Conservation (phyloP, 176 grass and related monocot species). For the Lolium multiflorum region DNA sequence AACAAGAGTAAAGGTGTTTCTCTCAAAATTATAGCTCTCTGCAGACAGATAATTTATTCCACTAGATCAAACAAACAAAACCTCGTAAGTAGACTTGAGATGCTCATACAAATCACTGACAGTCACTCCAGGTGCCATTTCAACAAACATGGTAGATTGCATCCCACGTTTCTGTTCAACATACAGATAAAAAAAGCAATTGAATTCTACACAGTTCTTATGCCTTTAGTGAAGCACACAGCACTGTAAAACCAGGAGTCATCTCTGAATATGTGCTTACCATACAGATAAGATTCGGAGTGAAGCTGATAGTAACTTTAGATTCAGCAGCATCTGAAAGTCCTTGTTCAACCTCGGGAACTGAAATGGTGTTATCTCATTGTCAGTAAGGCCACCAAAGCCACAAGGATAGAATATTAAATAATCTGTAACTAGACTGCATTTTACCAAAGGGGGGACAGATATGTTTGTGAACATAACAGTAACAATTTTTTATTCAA, state of each 20-base stretch:
- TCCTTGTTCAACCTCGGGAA: slow-evolving; percentile 98
- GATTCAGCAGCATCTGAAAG: slow-evolving; percentile 82
- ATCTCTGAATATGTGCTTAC: slow-evolving; percentile 45
- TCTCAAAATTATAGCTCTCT: slow-evolving; percentile 20
- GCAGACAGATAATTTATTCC: slow-evolving; percentile 16
- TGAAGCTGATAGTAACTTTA: slow-evolving; percentile 95
- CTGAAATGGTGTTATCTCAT: slow-evolving; percentile 52
- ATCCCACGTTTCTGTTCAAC: slow-evolving; percentile 90
- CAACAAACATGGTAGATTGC: slow-evolving; percentile 92
- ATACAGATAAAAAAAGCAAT: slow-evolving; percentile 19
- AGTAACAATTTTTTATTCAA: not conserved
- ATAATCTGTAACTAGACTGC: not conserved
- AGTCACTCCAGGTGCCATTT: slow-evolving; percentile 84
- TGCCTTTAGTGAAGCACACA: slow-evolving; percentile 22
- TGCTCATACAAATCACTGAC: slow-evolving; percentile 72
- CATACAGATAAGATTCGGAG: slow-evolving; percentile 95
- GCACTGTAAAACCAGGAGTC: not conserved
- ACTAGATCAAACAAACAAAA: slow-evolving; percentile 43
- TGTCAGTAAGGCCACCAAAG: slow-evolving; percentile 45
- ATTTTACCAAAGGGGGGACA: not conserved
- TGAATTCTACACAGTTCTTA: slow-evolving; percentile 2
- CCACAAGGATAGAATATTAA: slow-evolving; percentile 30
- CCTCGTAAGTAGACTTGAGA: slow-evolving; percentile 83
- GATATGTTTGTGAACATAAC: not conserved
- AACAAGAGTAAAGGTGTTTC: slow-evolving; percentile 24